Percentiles rank a stretch among this genome's conserved stretches.
These are phyloP conservation scores for Penicillium psychrofluorescens DNA, from an alignment of 495 filamentous ascomycete species.

Conservation along the genomic window DNA sequence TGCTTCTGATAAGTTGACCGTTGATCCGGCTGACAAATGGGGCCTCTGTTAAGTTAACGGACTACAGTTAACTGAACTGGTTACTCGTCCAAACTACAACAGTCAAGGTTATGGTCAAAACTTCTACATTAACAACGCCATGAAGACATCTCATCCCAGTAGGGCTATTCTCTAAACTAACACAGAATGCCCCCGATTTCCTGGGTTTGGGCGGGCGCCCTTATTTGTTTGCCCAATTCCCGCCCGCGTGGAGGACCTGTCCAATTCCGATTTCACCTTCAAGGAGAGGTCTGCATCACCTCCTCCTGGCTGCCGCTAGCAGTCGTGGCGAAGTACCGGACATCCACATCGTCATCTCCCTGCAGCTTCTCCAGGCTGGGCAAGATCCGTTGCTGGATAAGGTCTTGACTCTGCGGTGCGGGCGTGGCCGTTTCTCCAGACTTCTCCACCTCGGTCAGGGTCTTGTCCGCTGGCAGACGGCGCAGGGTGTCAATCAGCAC, in stretches of 20 bases:
- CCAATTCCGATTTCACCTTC: constrained; percentile 2
- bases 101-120: constrained; percentile 21
- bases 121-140: constrained; percentile 41
- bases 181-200: constrained; percentile 10
- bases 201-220: too few species aligned
- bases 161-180: constrained; percentile 34
- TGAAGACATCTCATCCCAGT: constrained; percentile 33
- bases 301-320: constrained; percentile 46
- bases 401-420: constrained; percentile 66
- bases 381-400: constrained; percentile 81
- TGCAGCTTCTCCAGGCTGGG: constrained; percentile 91
- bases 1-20: not conserved
- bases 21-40: constrained; percentile 16
- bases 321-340: constrained; percentile 86
- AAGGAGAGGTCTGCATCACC: constrained; percentile 44
- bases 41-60: too few species aligned
- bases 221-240: constrained; percentile 2
- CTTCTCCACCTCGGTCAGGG: constrained; percentile 77
- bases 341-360: constrained; percentile 94
- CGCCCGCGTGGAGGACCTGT: not conserved
- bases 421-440: constrained; percentile 53
- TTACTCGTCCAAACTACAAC: too few species aligned
- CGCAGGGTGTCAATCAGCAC: constrained; percentile 83
- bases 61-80: too few species aligned
- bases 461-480: constrained; percentile 81